A percentile compares a stretch with the other conserved stretches of the same genome.
phyloP scores from a whole-genome alignment of 805 yeast genomes.

The Wickerhamomyces chaumierensis region DNA sequence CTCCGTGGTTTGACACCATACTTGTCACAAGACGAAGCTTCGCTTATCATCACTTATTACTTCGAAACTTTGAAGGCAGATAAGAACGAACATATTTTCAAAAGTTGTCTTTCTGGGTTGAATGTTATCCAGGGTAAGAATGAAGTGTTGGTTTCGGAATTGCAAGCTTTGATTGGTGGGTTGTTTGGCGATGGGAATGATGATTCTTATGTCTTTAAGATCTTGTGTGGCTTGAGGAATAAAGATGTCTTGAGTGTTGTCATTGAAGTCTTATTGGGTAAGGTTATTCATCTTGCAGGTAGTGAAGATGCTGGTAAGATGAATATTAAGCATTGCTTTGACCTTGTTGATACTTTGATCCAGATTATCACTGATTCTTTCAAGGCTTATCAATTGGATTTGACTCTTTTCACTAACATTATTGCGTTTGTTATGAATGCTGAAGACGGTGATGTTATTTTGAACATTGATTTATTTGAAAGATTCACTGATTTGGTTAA shows the following conservation, averaged over 20 bases:
- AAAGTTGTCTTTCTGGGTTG: slow-evolving; percentile 45
- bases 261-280: background rate
- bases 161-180: too few relatives aligned
- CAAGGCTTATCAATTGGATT: background rate
- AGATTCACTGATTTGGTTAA: background rate
- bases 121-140: slow-evolving; percentile 7
- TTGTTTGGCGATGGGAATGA: background rate
- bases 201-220: background rate
- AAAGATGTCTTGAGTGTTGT: background rate
- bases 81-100: slow-evolving; percentile 38
- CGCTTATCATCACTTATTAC: slow-evolving; percentile 52
- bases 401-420: background rate
- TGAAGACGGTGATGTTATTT: background rate
- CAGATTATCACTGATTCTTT: too few relatives aligned
- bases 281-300: background rate
- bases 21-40: slow-evolving; percentile 46
- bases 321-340: too few relatives aligned
- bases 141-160: too few relatives aligned
- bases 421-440: background rate
- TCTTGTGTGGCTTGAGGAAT: background rate
- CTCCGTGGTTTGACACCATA: slow-evolving; percentile 40
- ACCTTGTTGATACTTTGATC: too few relatives aligned
- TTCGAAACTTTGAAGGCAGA: slow-evolving; percentile 48
- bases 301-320: too few relatives aligned
- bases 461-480: background rate